Conservation (phyloP, 805 yeast species). For the Candida fluviatilis region DNA sequence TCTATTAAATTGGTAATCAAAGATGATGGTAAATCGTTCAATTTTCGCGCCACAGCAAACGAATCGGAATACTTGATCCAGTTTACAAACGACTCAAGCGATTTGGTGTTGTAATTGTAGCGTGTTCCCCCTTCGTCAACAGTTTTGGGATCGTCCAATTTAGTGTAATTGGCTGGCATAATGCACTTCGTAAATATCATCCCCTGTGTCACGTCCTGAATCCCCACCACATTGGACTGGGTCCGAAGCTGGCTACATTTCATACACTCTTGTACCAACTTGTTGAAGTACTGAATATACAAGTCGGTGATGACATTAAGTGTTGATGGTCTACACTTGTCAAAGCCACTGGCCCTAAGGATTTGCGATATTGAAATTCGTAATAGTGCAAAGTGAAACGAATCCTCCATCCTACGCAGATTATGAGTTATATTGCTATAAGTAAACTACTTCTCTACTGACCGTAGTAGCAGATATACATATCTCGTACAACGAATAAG, state of each 20-base stretch:
- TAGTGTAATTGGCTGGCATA: constrained; percentile 36
- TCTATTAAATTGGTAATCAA: constrained; percentile 32
- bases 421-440: too few species aligned
- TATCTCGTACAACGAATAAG: too few species aligned
- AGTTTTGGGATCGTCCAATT: background rate
- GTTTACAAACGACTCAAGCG: constrained; percentile 32
- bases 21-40: constrained; percentile 27
- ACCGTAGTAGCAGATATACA: too few species aligned
- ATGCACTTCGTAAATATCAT: constrained; percentile 60
- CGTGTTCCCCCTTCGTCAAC: background rate
- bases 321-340: constrained; percentile 64
- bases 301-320: constrained; percentile 78
- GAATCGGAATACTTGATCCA: constrained; percentile 32
- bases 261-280: constrained; percentile 48
- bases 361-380: constrained; percentile 47
- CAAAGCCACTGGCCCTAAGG: constrained; percentile 80
- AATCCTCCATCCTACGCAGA: constrained; percentile 29
- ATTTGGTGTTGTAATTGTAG: constrained; percentile 28
- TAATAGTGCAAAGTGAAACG: constrained; percentile 35
- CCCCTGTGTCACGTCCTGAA: constrained; percentile 72
- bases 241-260: constrained; percentile 45
- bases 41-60: constrained; percentile 16
- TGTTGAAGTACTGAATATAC: constrained; percentile 56
- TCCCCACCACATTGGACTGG: constrained; percentile 36
- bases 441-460: too few species aligned